These are phyloP conservation scores for Trichoderma orchidacearum DNA, from an alignment of 495 filamentous ascomycete genomes.

Conservation along the genomic window DNA sequence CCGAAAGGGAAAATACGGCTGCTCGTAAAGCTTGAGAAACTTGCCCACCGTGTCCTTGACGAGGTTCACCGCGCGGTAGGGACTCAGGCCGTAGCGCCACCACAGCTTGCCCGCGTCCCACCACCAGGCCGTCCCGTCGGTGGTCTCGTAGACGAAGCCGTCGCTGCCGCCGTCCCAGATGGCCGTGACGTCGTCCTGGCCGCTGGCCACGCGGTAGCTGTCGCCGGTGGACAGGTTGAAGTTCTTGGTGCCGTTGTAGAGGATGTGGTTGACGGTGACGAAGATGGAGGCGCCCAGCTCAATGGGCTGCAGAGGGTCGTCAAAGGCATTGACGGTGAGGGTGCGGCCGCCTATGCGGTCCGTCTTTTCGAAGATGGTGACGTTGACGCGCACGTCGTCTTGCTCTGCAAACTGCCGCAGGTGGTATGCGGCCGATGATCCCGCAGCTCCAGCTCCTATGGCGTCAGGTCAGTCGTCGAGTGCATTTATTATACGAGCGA, in stretches of 20 bases:
- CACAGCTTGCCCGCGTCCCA: constrained; percentile 68
- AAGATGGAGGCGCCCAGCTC: constrained; percentile 93
- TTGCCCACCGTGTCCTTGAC: constrained; percentile 57
- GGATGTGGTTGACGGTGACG: constrained; percentile 71
- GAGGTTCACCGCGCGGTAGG: constrained; percentile 56
- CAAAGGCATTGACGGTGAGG: constrained; percentile 74
- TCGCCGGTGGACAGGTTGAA: constrained; percentile 45
- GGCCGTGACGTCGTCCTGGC: constrained; percentile 39
- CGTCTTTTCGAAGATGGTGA: constrained; percentile 81
- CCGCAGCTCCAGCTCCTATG: constrained; percentile 79
- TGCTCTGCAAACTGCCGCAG: constrained; percentile 53
- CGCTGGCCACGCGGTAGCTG: constrained; percentile 13
- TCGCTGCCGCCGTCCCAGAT: constrained; percentile 68
- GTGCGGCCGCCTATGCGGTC: constrained; percentile 75
- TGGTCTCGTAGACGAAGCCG: constrained; percentile 49
- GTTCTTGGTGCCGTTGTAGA: constrained; percentile 57
- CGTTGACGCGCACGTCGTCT: constrained; percentile 40
- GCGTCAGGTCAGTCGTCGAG: not conserved
- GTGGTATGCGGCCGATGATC: constrained; percentile 76
- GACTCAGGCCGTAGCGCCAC: constrained; percentile 75
- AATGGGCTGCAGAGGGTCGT: constrained; percentile 53
- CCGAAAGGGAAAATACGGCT: constrained; percentile 69
- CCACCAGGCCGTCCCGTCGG: constrained; percentile 46
- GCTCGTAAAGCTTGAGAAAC: constrained; percentile 72
- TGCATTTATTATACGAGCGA: constrained; percentile 4